Evolutionary conservation across 257 asterid genomes (phyloP).

Genomic region (Nicotiana undulata): DNA sequence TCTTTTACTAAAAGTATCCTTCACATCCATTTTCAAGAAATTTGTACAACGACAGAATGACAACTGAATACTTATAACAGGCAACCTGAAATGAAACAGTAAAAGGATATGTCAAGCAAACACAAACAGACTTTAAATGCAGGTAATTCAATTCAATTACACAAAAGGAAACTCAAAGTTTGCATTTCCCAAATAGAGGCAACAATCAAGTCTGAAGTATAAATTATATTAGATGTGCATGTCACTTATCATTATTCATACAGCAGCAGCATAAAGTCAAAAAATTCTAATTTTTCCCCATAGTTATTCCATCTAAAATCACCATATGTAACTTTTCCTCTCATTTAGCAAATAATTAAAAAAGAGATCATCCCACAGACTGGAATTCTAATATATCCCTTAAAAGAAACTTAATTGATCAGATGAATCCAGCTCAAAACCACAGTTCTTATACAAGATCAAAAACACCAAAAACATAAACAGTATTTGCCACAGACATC

Average conservation of each 20-base stretch:
- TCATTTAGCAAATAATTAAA: not conserved
- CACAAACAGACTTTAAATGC: not conserved
- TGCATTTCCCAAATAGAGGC: not conserved
- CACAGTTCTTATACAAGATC: not conserved
- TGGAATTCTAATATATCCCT: not conserved
- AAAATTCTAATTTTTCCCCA: not conserved
- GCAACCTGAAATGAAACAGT: not conserved
- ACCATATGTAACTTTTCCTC: not conserved
- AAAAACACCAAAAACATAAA: not conserved
- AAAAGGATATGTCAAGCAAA: not conserved
- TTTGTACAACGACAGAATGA: not conserved
- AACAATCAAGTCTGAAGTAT: too few relatives aligned
- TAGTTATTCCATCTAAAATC: not conserved
- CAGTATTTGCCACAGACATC: not conserved
- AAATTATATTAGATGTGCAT: not conserved
- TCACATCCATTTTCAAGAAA: slow-evolving; percentile 30
- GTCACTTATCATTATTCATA: not conserved
- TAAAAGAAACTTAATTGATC: not conserved
- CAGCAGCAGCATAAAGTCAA: not conserved
- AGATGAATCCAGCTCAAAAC: not conserved
- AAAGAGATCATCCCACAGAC: not conserved
- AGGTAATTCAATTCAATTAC: not conserved
- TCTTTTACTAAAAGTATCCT: slow-evolving; percentile 17
- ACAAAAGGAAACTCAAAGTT: not conserved
- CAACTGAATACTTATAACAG: not conserved